Evolutionary conservation across 2,329 filamentous ascomycete species (phyloP).

Genomic region (Pseudogymnoascus sp.): DNA sequence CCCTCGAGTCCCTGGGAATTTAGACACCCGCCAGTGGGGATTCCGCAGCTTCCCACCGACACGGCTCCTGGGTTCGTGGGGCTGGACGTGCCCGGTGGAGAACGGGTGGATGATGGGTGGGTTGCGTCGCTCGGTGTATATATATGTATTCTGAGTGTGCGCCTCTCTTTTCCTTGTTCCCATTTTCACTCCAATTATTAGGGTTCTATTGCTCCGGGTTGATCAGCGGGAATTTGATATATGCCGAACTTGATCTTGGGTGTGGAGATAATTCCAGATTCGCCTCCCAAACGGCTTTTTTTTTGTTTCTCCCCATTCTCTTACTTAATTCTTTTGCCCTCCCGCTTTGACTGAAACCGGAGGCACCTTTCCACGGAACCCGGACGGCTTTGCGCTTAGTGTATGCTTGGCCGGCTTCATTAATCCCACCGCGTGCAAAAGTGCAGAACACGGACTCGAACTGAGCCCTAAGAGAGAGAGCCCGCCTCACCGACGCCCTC

Average conservation of each 20-base stretch:
- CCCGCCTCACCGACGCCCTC: not conserved
- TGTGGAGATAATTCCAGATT: not conserved
- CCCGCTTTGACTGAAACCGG: not conserved
- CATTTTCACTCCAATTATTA: conserved; percentile 4
- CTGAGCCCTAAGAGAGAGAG: not conserved
- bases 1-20: not conserved
- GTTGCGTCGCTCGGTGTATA: conserved; percentile 1
- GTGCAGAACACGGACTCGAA: not conserved
- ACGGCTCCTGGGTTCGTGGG: conserved; percentile 6
- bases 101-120: conserved; percentile 2
- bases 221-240: not conserved
- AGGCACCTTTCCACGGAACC: too few species aligned
- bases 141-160: conserved; percentile 1
- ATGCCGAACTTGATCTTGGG: not conserved
- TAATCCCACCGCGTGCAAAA: not conserved
- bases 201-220: not conserved
- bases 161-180: not conserved
- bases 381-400: not conserved
- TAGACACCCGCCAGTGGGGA: conserved; percentile 5
- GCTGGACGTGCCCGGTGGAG: conserved; percentile 4
- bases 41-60: conserved; percentile 3
- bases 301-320: not conserved
- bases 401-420: not conserved
- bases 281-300: not conserved
- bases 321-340: not conserved